Evolutionary conservation across 1,284 basidiomycete species (phyloP).

Genomic region (Ustilago hordei): DNA sequence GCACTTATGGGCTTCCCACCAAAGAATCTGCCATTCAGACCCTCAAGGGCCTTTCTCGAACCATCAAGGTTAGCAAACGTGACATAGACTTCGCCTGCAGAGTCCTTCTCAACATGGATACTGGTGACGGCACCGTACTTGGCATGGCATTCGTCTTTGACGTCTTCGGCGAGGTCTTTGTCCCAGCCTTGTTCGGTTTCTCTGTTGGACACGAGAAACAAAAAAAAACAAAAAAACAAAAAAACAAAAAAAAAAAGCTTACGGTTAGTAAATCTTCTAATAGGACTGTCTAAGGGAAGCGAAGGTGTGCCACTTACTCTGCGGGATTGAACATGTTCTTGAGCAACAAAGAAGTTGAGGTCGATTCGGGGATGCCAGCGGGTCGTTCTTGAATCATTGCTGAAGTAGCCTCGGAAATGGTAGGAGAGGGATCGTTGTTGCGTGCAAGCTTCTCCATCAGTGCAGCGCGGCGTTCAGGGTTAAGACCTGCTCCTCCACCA

Average conservation of each 20-base stretch:
- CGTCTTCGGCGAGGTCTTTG: constrained; percentile 92
- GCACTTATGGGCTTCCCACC: constrained; percentile 65
- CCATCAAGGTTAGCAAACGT: constrained; percentile 84
- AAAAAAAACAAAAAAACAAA: not conserved
- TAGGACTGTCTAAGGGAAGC: not conserved
- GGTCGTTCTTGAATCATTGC: constrained; percentile 72
- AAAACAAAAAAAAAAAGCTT: not conserved
- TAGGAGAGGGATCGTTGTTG: constrained; percentile 37
- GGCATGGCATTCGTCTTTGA: constrained; percentile 89
- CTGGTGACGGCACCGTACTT: constrained; percentile 89
- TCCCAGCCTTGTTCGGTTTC: constrained; percentile 98
- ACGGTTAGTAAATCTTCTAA: not conserved
- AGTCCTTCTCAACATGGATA: constrained; percentile 94
- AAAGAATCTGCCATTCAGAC: constrained; percentile 82
- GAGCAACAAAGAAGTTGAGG: constrained; percentile 73
- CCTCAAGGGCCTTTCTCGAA: constrained; percentile 85
- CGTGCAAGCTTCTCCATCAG: constrained; percentile 68
- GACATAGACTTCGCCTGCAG: constrained; percentile 91
- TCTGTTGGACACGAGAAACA: constrained; percentile 25
- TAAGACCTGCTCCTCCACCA: constrained; percentile 65
- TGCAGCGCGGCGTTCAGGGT: constrained; percentile 59
- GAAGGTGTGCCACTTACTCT: constrained; percentile 71
- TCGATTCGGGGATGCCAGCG: constrained; percentile 71
- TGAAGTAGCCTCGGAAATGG: constrained; percentile 15
- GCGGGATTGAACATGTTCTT: constrained; percentile 98